Conservation (phyloP, 305 asterid species). For the Fraxinus latifolia region DNA sequence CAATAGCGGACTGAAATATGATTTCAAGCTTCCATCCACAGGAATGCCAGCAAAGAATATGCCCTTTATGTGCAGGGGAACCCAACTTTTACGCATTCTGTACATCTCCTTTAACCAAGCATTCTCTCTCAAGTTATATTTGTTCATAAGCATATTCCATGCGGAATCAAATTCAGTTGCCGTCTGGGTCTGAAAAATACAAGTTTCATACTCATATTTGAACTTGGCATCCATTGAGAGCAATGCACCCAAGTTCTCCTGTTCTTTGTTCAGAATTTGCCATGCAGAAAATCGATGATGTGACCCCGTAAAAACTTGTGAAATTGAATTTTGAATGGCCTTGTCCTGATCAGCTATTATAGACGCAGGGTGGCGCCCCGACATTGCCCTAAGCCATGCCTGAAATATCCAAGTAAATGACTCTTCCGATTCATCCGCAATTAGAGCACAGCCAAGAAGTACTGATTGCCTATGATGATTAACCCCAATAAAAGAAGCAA, state of each 20-base stretch:
- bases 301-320: constrained; percentile 73
- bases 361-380: constrained; percentile 67
- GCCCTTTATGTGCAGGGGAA: constrained; percentile 62
- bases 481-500: constrained; percentile 81
- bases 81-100: constrained; percentile 82
- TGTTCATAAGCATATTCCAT: constrained; percentile 73
- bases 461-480: constrained; percentile 92
- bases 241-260: constrained; percentile 62
- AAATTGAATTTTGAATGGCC: constrained; percentile 59
- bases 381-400: constrained; percentile 78
- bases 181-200: constrained; percentile 72
- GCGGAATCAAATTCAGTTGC: constrained; percentile 78
- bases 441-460: constrained; percentile 87
- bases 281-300: constrained; percentile 82
- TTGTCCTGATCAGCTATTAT: constrained; percentile 82
- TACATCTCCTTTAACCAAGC: constrained; percentile 83
- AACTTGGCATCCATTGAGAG: constrained; percentile 68
- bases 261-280: constrained; percentile 70
- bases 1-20: constrained; percentile 58
- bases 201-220: constrained; percentile 77
- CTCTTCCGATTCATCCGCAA: constrained; percentile 87
- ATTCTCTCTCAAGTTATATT: constrained; percentile 63
- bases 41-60: constrained; percentile 94
- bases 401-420: constrained; percentile 88
- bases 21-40: constrained; percentile 68